These are phyloP conservation scores for Asterionellopsis glacialis DNA, from an alignment of 108 stramenopile species.

Conservation along the genomic window DNA sequence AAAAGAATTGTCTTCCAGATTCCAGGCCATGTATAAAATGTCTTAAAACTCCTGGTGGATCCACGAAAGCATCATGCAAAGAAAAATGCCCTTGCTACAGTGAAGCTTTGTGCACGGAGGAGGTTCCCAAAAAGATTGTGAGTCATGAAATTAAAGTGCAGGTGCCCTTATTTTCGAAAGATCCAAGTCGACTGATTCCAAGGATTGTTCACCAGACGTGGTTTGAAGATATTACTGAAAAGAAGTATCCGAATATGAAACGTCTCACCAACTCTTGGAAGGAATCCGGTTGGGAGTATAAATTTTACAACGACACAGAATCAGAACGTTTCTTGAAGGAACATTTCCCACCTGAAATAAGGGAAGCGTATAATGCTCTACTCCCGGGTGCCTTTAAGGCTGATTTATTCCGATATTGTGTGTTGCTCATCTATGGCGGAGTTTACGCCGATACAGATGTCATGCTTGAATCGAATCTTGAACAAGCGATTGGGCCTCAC, in stretches of 20 bases:
- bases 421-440: constrained; percentile 74
- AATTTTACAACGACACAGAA: constrained; percentile 51
- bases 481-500: constrained; percentile 61
- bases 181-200: constrained; percentile 50
- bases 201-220: constrained; percentile 68
- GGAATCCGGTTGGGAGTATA: constrained; percentile 51
- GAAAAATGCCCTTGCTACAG: constrained; percentile 62
- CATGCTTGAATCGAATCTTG: constrained; percentile 72
- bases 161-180: constrained; percentile 53
- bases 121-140: constrained; percentile 56
- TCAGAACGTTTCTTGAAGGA: constrained; percentile 42
- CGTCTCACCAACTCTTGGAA: constrained; percentile 58
- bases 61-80: constrained; percentile 42
- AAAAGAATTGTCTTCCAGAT: constrained; percentile 40
- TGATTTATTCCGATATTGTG: constrained; percentile 85
- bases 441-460: constrained; percentile 86
- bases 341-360: constrained; percentile 72
- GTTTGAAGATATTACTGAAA: constrained; percentile 52
- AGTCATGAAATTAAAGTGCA: constrained; percentile 45
- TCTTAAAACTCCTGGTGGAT: constrained; percentile 53
- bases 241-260: constrained; percentile 60
- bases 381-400: constrained; percentile 75
- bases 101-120: constrained; percentile 53
- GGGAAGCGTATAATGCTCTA: constrained; percentile 65
- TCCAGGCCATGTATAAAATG: constrained; percentile 56